These are phyloP conservation scores for Geotrichum bryndzae DNA, from an alignment of 1,139 yeast species.

Conservation along the genomic window DNA sequence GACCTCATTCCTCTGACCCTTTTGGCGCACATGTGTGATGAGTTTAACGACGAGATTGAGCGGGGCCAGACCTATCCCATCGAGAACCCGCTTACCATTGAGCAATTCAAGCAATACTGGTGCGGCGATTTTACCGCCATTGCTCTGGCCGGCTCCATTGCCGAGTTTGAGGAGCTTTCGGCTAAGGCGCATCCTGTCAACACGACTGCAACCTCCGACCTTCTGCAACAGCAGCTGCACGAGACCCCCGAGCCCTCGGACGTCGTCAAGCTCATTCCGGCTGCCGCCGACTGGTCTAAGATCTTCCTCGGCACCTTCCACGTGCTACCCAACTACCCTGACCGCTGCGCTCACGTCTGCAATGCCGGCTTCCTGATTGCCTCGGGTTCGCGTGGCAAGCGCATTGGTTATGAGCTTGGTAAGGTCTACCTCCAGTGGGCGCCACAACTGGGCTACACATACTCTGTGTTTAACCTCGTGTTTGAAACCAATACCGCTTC, in stretches of 20 bases:
- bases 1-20: slow-evolving; percentile 57
- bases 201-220: slow-evolving; percentile 5
- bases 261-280: slow-evolving; percentile 18
- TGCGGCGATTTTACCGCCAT: slow-evolving; percentile 62
- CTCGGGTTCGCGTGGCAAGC: slow-evolving; percentile 47
- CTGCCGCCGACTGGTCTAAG: slow-evolving; percentile 39
- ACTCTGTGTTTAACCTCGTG: slow-evolving; percentile 77
- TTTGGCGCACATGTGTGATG: slow-evolving; percentile 66
- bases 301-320: slow-evolving; percentile 61
- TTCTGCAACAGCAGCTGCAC: slow-evolving; percentile 13
- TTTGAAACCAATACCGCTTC: slow-evolving; percentile 69
- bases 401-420: slow-evolving; percentile 59
- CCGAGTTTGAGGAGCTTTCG: slow-evolving; percentile 2
- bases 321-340: slow-evolving; percentile 71
- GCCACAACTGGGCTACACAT: slow-evolving; percentile 63
- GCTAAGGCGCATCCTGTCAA: neutral
- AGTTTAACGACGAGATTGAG: slow-evolving; percentile 78
- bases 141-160: slow-evolving; percentile 33
- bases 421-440: slow-evolving; percentile 57
- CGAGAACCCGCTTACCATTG: slow-evolving; percentile 57
- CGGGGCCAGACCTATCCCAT: slow-evolving; percentile 78
- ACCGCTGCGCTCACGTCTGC: slow-evolving; percentile 72
- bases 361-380: slow-evolving; percentile 74
- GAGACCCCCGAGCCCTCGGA: slow-evolving; percentile 2
- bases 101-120: slow-evolving; percentile 68